Conservation (phyloP, 441 rosid species). For the Gossypium laxum region DNA sequence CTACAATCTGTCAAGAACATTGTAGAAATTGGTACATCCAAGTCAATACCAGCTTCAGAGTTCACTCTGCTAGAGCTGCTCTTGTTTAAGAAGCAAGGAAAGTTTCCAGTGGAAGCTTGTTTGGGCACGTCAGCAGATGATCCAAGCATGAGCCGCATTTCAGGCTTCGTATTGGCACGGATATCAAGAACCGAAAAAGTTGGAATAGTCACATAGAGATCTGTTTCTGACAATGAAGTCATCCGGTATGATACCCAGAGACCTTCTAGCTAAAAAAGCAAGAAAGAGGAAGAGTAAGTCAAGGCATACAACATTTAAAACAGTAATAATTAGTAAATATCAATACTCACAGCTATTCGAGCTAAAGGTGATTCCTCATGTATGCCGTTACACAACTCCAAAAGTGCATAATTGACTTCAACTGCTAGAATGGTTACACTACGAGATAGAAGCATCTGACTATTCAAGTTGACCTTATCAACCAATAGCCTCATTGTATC, state of each 20-base stretch:
- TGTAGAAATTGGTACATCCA: slow-evolving; percentile 58
- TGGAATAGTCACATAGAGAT: slow-evolving; percentile 82
- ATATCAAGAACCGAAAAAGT: slow-evolving; percentile 78
- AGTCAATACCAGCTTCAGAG: slow-evolving; percentile 43
- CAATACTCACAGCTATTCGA: slow-evolving; percentile 63
- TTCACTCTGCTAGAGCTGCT: slow-evolving; percentile 40
- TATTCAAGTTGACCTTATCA: slow-evolving; percentile 79
- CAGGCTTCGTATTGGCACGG: slow-evolving; percentile 83
- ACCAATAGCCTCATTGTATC: slow-evolving; percentile 70
- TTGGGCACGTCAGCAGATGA: slow-evolving; percentile 77
- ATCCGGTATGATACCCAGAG: slow-evolving; percentile 88
- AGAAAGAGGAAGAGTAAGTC: slow-evolving; percentile 15
- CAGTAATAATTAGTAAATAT: background rate
- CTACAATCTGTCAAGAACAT: slow-evolving; percentile 94
- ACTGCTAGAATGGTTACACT: slow-evolving; percentile 77
- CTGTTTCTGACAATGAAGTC: slow-evolving; percentile 85
- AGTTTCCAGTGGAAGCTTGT: slow-evolving; percentile 55
- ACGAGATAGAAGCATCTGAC: slow-evolving; percentile 75
- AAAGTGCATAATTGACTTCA: slow-evolving; percentile 73
- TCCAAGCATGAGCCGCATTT: slow-evolving; percentile 98
- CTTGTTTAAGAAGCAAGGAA: slow-evolving; percentile 40
- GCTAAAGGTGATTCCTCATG: slow-evolving; percentile 83
- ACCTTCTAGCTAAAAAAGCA: slow-evolving; percentile 73
- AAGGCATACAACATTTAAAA: background rate
- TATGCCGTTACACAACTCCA: slow-evolving; percentile 79